phyloP scores from a whole-genome alignment of 495 filamentous ascomycete genomes.

The Tuber brumale region DNA sequence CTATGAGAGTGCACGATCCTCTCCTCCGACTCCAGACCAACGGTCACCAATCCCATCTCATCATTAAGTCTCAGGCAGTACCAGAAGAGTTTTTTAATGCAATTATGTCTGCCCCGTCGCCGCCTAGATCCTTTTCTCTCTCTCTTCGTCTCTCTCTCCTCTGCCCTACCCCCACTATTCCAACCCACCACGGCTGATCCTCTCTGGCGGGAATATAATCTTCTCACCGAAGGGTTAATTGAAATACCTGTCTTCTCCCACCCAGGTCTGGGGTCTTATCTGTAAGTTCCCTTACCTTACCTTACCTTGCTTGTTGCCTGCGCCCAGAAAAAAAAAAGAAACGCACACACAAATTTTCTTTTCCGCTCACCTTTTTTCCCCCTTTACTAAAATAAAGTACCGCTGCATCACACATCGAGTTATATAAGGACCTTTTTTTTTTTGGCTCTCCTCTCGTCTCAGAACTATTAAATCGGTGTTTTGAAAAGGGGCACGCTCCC shows the following conservation, averaged over 20 bases:
- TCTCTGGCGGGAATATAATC: not conserved
- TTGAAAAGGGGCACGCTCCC: not conserved
- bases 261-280: not conserved
- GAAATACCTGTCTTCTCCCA: not conserved
- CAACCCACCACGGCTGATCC: not conserved
- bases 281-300: constrained; percentile 2
- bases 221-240: not conserved
- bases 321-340: not conserved
- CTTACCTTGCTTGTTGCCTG: constrained; percentile 3
- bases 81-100: not conserved
- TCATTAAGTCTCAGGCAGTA: not conserved
- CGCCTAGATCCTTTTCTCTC: not conserved
- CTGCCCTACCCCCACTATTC: not conserved
- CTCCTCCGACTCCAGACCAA: not conserved
- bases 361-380: not conserved
- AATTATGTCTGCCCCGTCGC: not conserved
- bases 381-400: not conserved
- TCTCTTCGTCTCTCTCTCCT: not conserved
- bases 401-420: not conserved
- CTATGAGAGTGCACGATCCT: not conserved
- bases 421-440: not conserved
- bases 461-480: not conserved
- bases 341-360: not conserved
- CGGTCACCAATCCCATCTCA: not conserved
- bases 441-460: not conserved